Conservation (phyloP, 345 rosid species). For the Trapa incisa region DNA sequence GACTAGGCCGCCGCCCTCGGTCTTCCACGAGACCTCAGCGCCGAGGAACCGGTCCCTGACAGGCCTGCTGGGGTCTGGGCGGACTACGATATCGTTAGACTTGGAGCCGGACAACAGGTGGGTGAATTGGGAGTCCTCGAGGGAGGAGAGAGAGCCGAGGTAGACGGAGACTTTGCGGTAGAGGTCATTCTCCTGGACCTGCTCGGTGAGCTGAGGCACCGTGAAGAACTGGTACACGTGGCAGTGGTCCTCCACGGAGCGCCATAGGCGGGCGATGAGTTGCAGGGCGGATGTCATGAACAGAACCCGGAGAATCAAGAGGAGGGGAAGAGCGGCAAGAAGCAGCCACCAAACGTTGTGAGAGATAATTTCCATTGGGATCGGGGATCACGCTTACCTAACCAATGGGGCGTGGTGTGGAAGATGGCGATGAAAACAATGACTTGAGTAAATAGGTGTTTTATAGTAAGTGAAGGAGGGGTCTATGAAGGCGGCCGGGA, state of each 20-base stretch:
- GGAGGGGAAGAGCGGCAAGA: slow-evolving; percentile 2
- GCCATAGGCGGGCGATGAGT: slow-evolving; percentile 16
- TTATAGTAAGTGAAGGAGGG: no score
- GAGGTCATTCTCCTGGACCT: slow-evolving; percentile 40
- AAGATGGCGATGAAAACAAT: background rate
- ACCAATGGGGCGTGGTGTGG: background rate
- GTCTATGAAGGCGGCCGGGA: background rate
- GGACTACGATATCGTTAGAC: slow-evolving; percentile 35
- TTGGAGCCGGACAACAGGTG: slow-evolving; percentile 40
- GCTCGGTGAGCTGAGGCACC: slow-evolving; percentile 35
- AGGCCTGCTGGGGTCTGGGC: slow-evolving; percentile 25
- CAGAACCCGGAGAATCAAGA: slow-evolving; percentile 18
- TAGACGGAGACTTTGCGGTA: slow-evolving; percentile 34
- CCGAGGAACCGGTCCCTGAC: slow-evolving; percentile 42
- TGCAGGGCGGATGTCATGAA: slow-evolving; percentile 24
- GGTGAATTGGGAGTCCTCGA: slow-evolving; percentile 47
- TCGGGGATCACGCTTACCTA: background rate
- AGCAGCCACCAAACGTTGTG: background rate
- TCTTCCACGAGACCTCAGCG: slow-evolving; percentile 36
- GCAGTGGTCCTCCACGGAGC: slow-evolving; percentile 23
- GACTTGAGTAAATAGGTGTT: background rate
- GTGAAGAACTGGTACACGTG: slow-evolving; percentile 35
- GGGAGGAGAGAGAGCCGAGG: slow-evolving; percentile 35
- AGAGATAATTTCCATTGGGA: slow-evolving; percentile 3
- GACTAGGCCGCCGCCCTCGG: slow-evolving; percentile 18